Base-by-base conservation (phyloP, 306 rosid species). In the Castanea sativa region DNA sequence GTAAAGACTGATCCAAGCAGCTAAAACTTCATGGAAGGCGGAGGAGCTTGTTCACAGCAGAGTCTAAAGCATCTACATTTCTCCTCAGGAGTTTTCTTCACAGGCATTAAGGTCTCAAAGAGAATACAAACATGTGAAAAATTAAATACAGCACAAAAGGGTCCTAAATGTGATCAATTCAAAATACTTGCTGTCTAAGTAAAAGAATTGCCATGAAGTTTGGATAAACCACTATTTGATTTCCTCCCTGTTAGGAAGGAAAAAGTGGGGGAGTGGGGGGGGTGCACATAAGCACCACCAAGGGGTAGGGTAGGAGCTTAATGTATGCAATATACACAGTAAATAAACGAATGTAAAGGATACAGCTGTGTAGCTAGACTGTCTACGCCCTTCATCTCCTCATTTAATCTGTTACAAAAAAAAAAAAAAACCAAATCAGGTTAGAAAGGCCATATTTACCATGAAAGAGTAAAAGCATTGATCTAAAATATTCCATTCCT, bases 351-450 rank as follows among this genome's bases (percentile, higher is more conserved):
- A 68, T 16, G 32, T 25, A 6, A 79, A 82, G 96, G 98, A 92
- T 95, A 92, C 96, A 92, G 80, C 84, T 91, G 95, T 20, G 86
- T 49, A 1, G 94, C 97, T 25, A 94, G 90, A 75, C 41, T 78
- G 78, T 91, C 90, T 9, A 87, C 27, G 58, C 82, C 87, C 85
- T 94, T 94, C 97, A 94, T 91, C 83, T 92, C 99, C 86, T 90
- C 91, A 69, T 94, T 92, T 80, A 92, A 90, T 84, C 99, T 92
- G 91, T 87, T 41, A 41, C 45, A 2, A 41, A 41, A 81, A 14
- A 35, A 27, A 55, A 74, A 33, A 5, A 82, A 76, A 65, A 7
- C 63, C 15, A 65, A 43, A 18, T 29, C 27, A 11, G n/a, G n/a
- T 81, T 45, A 80, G 52, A 23, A 80, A 79, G 49, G 38, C 78